A percentile compares a stretch with the other conserved stretches of the same genome.
These are phyloP conservation scores for Claviceps cyperi DNA, from an alignment of 2,329 filamentous ascomycete species.

Conservation along the genomic window DNA sequence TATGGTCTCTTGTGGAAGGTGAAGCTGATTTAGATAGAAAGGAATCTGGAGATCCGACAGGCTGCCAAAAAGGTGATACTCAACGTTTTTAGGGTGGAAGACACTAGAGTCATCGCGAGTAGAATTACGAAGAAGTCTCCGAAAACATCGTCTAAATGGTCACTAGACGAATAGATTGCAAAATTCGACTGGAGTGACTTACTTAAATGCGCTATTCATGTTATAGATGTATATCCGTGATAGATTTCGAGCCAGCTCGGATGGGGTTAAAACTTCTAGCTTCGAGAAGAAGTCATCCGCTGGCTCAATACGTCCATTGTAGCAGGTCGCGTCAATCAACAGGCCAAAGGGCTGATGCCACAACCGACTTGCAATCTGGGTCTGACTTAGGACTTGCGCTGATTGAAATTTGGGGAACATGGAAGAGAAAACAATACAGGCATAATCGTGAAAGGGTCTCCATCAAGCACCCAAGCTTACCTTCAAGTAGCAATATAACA, in stretches of 20 bases:
- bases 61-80: constrained; percentile 52
- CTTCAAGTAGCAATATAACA: constrained; percentile 55
- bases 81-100: constrained; percentile 49
- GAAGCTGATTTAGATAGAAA: constrained; percentile 51
- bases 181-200: constrained; percentile 8
- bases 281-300: constrained; percentile 51
- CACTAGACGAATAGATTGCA: neutral
- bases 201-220: constrained; percentile 57
- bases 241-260: constrained; percentile 44
- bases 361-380: constrained; percentile 50
- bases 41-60: constrained; percentile 50
- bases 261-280: constrained; percentile 46
- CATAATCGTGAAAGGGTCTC: neutral
- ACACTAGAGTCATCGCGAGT: constrained; percentile 44
- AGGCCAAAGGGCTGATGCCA: constrained; percentile 57
- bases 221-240: constrained; percentile 55
- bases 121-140: constrained; percentile 46
- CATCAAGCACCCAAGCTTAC: constrained; percentile 17
- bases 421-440: neutral
- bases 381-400: neutral
- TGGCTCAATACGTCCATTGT: constrained; percentile 51
- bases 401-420: neutral
- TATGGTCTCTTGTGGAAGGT: constrained; percentile 56
- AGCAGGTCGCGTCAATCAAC: constrained; percentile 55
- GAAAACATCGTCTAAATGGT: constrained; percentile 40